Evolutionary conservation across 1,284 basidiomycete species (phyloP), one percentile per base, ranked within the genome.

Genomic region (Hymenochaete sp.): DNA sequence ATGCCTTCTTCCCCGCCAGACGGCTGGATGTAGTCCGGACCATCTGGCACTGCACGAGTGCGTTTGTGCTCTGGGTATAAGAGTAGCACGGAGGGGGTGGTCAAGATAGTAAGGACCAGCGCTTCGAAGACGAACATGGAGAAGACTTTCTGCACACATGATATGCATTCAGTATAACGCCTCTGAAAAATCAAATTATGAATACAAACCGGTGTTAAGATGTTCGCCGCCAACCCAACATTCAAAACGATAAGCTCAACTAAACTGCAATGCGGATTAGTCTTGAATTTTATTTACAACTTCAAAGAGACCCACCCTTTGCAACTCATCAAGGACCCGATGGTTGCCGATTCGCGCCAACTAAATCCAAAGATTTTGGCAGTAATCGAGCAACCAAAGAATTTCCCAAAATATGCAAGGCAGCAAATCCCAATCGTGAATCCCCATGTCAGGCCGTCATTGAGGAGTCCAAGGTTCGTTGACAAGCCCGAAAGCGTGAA

Each of bases 71-170:
- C 75, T 1, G 91, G 91, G 57, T 95, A 95, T 22, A 92, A 67
- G 49, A 70, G 62, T 3, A 81, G 73, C 10, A 93, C 90, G 38
- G 84, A 69, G 1, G 92, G 93, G 0, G 91, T 95, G 0, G 92
- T 96, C 70, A 89, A 74, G 62, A 88, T 89, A 0, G 92, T 96
- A 40, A 95, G 71, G 21, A 86, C 62, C 40, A 97, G 64, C 0
- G 93, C 90, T 62, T 90, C 88, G 26, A 96, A 67, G 19, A 95
- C 91, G 55, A 97, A 93, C 89, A 97, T 96, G 10, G 82, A 82
- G 58, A 86, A 86, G 7, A 85, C 79, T 22, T 68, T 66, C 66
- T 72, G 56, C 3, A 54, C 9, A n/a, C 11, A 13, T 52, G 14
- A 29, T 43, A 26, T 36, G 21, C 47, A 28, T 27, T 24, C 24